Base-by-base conservation (phyloP, 805 yeast species). In the Kazachstania bromeliacearum region DNA sequence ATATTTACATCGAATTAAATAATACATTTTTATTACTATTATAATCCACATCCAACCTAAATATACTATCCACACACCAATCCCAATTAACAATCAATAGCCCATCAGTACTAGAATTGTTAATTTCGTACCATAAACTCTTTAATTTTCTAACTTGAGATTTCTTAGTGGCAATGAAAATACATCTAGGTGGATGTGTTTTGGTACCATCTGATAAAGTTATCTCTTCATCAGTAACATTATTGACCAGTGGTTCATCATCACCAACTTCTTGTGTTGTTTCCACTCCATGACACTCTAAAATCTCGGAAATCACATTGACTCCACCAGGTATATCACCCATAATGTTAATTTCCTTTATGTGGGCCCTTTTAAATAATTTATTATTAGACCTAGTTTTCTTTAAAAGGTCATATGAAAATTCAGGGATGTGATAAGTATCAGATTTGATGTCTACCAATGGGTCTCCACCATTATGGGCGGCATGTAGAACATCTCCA, bases 101-200 rank as follows among this genome's bases (percentile, higher is more conserved):
- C 3, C 41, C 28, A 9, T 38, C 38, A 16, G 33, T 34, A 5
- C 28, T 13, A 13, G 36, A 8, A 15, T 30, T 24, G 10, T 29
- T 32, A 12, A 29, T 19, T 20, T n/a, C 37, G 9, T 22, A 13
- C 19, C 30, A 24, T 12, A 39, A 10, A 24, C 50, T 48, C 31
- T 45, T 46, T 33, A 55, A 48, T 24, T 45, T 43, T 35, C 49
- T 50, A 5, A 53, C 52, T 35, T 51, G 53, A 2, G 55, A 40
- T 10, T 59, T 46, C 26, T 50, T 51, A 13, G 48, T 47, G 2
- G 48, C 55, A 3, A 57, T 12, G 94, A 0, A 95, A 85, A 10
- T 85, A 72, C 37, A 34, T 9, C 43, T 38, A 2, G 47, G 42
- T 9, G 39, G 31, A 13, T 31, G 16, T 13, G 20, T 26, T 10